Conservation (phyloP, 768 basidiomycete species). For the Rhodotorula toruloides region DNA sequence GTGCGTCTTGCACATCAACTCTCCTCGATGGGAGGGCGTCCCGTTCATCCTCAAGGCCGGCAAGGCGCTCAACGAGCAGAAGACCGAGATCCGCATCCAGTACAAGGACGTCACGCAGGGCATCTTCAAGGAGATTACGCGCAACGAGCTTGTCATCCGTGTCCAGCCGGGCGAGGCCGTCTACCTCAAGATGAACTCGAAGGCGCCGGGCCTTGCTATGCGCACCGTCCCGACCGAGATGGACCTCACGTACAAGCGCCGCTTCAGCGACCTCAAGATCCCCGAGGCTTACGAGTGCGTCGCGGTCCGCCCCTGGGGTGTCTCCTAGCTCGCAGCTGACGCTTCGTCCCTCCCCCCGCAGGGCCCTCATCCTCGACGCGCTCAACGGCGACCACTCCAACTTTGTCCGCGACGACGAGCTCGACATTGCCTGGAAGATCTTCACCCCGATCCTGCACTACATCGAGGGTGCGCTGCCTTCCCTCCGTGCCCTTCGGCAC, state of each 20-base stretch:
- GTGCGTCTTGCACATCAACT: slow-evolving; percentile 82
- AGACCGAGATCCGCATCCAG: slow-evolving; percentile 95
- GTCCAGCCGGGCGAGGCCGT: slow-evolving; percentile 95
- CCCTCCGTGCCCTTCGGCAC: background rate
- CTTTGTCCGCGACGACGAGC: slow-evolving; percentile 95
- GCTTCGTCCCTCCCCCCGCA: slow-evolving; percentile 20
- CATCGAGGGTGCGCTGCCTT: slow-evolving; percentile 28
- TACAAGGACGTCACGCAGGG: slow-evolving; percentile 96
- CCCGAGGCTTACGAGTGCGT: slow-evolving; percentile 77
- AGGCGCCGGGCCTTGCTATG: slow-evolving; percentile 84
- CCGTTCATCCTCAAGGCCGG: slow-evolving; percentile 98
- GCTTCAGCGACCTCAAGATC: slow-evolving; percentile 83
- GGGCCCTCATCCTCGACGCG: slow-evolving; percentile 89
- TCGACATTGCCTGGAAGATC: slow-evolving; percentile 98
- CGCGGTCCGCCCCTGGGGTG: background rate
- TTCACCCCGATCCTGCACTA: slow-evolving; percentile 62
- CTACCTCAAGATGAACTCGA: slow-evolving; percentile 94
- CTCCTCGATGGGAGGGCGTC: slow-evolving; percentile 96
- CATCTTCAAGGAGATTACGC: slow-evolving; percentile 91
- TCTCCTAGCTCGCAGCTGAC: slow-evolving; percentile 7
- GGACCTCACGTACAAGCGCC: slow-evolving; percentile 95
- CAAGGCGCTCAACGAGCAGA: slow-evolving; percentile 96
- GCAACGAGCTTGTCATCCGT: slow-evolving; percentile 95
- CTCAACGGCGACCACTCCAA: slow-evolving; percentile 98
- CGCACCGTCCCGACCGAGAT: slow-evolving; percentile 91